Evolutionary conservation across 2,329 filamentous ascomycete species (phyloP).

Genomic region (Rhynchosporium graminicola): DNA sequence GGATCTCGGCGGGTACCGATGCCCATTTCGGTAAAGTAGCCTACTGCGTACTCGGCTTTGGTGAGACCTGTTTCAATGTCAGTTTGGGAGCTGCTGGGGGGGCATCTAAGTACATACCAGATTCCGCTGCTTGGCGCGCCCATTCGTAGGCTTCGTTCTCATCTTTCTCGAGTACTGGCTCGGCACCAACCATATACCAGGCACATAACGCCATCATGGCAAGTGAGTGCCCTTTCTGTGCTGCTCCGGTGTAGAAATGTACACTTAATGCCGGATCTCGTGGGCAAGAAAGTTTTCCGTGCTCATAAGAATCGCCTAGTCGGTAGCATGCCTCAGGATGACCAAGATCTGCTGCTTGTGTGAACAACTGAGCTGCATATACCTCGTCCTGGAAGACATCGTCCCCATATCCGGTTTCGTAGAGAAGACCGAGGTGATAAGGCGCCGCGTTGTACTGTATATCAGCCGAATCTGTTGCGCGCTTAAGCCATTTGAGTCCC

Average conservation of each 20-base stretch:
- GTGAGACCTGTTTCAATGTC: conserved; percentile 36
- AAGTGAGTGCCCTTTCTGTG: conserved; percentile 76
- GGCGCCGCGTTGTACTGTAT: conserved; percentile 89
- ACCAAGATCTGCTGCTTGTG: conserved; percentile 88
- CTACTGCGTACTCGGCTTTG: conserved; percentile 89
- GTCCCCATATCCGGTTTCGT: conserved; percentile 90
- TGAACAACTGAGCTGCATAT: conserved; percentile 92
- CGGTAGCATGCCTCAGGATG: conserved; percentile 83
- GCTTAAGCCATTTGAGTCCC: conserved; percentile 94
- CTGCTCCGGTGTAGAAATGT: conserved; percentile 94
- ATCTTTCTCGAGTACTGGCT: conserved; percentile 89
- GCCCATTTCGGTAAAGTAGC: conserved; percentile 98
- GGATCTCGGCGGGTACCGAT: conserved; percentile 93
- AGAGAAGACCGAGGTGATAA: conserved; percentile 84
- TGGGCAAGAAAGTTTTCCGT: conserved; percentile 83
- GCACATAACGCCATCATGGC: conserved; percentile 99
- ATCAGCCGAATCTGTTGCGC: conserved; percentile 87
- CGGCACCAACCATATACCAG: conserved; percentile 96
- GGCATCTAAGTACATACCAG: conserved; percentile 61
- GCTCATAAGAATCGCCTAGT: conserved; percentile 96
- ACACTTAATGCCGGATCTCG: conserved; percentile 90
- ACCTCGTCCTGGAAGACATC: conserved; percentile 89
- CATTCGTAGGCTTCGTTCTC: conserved; percentile 96
- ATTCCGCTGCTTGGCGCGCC: conserved; percentile 82
- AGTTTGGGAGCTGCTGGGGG: conserved; percentile 14